Evolutionary conservation across 495 filamentous ascomycete genomes (phyloP), one percentile per base, ranked within the genome.

Genomic region (Hypoxylon perforatum): DNA sequence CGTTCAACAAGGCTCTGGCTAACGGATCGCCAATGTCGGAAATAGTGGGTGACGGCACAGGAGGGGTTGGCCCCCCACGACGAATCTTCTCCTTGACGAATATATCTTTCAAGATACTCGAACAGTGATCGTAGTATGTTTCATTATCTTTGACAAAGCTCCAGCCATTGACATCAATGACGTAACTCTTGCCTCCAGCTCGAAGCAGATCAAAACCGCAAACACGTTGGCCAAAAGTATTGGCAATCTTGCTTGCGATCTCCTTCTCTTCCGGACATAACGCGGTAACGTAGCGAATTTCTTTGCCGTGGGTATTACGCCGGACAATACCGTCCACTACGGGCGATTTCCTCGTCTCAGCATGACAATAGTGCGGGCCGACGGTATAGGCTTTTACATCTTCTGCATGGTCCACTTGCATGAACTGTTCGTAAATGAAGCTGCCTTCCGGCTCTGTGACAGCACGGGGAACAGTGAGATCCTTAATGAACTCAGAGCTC

Each of bases 71-170:
- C 0, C 77, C 80, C 6, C 78, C 81, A 46, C 73, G 74, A 17
- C 77, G 79, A 15, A 79, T 81, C 67, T 87, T 90, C 75, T 96
- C 94, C 55, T 83, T 84, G 55, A 94, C 78, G 71, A 98, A 99
- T 73, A 92, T 92, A 7, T 95, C 87, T 67, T 88, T 90, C 35
- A 99, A 79, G 54, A 98, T 96, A 49, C 78, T 87, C 12, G 95
- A 88, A 67, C 90, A 94, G 70, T 91, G 91, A 71, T 98, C 92
- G 70, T 99, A 99, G 70, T 99, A 99, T 46, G 96, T 93, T 45
- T 97, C 93, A 72, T 99, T 99, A 77, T 99, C 95, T 77, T 99
- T 99, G 72, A 99, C 95, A 73, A 99, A 99, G 71, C 94, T 97
- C 95, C 95, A 99, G 15, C 95, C 95, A 76, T 99, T 99, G 61